These are phyloP conservation scores for Echium plantagineum DNA, from an alignment of 257 asterid species.

Conservation along the genomic window DNA sequence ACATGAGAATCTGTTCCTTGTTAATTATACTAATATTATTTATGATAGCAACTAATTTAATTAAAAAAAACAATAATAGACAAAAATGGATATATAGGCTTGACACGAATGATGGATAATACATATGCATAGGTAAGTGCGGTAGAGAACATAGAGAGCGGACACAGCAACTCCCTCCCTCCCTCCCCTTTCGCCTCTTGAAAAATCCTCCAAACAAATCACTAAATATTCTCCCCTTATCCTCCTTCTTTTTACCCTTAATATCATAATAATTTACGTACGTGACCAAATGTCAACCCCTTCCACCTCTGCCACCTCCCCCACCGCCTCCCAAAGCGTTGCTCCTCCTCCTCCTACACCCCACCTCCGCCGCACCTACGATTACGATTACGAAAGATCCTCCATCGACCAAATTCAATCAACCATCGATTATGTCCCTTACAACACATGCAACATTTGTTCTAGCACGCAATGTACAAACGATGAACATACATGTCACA, in stretches of 20 bases:
- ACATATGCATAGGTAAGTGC: too few relatives aligned
- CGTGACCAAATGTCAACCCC: slow-evolving; percentile 29
- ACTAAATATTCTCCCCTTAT: too few relatives aligned
- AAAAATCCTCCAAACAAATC: background rate
- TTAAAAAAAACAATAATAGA: too few relatives aligned
- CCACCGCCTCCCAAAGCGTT: slow-evolving; percentile 10
- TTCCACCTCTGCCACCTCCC: slow-evolving; percentile 19
- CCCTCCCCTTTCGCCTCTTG: background rate
- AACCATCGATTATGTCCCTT: background rate
- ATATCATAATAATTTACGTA: background rate
- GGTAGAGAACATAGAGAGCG: background rate
- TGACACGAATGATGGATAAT: background rate
- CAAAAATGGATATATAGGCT: background rate
- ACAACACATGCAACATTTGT: slow-evolving; percentile 18
- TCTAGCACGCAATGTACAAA: background rate
- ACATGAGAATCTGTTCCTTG: too few relatives aligned
- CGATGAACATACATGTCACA: background rate
- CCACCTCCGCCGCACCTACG: slow-evolving; percentile 49
- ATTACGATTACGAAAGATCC: slow-evolving; percentile 21
- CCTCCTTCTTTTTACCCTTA: background rate
- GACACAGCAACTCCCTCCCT: background rate
- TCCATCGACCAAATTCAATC: slow-evolving; percentile 9
- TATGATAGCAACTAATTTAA: too few relatives aligned
- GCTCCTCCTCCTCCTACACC: slow-evolving; percentile 16
- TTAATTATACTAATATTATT: too few relatives aligned